Evolutionary conservation across 2,329 filamentous ascomycete species (phyloP).

Genomic region (Talaromyces sp.): DNA sequence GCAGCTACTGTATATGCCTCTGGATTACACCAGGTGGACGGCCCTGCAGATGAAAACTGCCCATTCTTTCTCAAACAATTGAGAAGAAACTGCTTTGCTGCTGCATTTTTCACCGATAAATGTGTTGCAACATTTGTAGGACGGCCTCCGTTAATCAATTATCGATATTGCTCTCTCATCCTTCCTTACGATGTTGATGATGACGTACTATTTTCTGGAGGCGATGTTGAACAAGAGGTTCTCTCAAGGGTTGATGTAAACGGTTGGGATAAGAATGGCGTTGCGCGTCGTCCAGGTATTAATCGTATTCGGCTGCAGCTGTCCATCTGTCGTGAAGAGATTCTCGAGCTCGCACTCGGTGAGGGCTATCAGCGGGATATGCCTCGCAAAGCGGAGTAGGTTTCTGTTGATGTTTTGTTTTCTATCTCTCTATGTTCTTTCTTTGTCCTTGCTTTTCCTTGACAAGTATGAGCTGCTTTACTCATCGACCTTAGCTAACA

Average conservation of each 20-base stretch:
- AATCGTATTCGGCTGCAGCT: slow-evolving; percentile 24
- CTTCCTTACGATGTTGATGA: slow-evolving; percentile 31
- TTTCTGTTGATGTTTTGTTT: not conserved
- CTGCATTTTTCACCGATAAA: slow-evolving; percentile 28
- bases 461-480: not conserved
- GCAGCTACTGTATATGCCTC: slow-evolving; percentile 21
- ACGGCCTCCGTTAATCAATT: slow-evolving; percentile 29
- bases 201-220: slow-evolving; percentile 23
- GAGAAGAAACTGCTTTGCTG: slow-evolving; percentile 27
- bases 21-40: slow-evolving; percentile 33
- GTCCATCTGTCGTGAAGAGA: slow-evolving; percentile 24
- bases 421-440: not conserved
- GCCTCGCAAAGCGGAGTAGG: slow-evolving; percentile 17
- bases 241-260: slow-evolving; percentile 21
- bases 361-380: slow-evolving; percentile 22
- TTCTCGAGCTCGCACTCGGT: slow-evolving; percentile 22
- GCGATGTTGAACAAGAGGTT: slow-evolving; percentile 16
- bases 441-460: not conserved
- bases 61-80: slow-evolving; percentile 29
- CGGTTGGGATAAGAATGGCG: slow-evolving; percentile 24
- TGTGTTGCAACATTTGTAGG: slow-evolving; percentile 30
- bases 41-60: slow-evolving; percentile 32
- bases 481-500: not conserved
- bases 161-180: slow-evolving; percentile 28
- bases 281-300: slow-evolving; percentile 21